phyloP scores from a whole-genome alignment of 352 stramenopile species.

The Phytophthora cryptogea region DNA sequence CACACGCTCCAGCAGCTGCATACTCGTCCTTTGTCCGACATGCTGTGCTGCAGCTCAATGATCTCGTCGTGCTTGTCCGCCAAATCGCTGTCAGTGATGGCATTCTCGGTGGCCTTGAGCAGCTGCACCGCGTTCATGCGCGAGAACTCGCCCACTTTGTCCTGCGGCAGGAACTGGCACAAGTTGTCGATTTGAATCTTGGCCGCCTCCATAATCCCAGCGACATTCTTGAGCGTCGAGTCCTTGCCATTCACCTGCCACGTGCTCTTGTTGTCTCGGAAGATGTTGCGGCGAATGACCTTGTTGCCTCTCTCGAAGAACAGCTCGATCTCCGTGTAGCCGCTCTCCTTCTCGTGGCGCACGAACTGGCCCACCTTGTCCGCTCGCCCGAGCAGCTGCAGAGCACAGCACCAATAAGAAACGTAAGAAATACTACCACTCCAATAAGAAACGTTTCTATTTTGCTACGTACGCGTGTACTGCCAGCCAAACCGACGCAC shows the following conservation, averaged over 20 bases:
- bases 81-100: constrained; percentile 77
- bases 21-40: constrained; percentile 73
- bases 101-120: constrained; percentile 78
- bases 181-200: constrained; percentile 98
- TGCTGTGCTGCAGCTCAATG: constrained; percentile 76
- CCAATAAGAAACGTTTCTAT: background rate
- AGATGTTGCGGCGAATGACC: constrained; percentile 92
- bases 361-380: constrained; percentile 94
- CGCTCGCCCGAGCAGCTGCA: constrained; percentile 91
- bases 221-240: constrained; percentile 70
- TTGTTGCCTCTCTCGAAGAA: constrained; percentile 76
- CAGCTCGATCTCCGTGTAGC: constrained; percentile 95
- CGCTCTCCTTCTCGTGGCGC: constrained; percentile 82
- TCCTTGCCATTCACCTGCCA: constrained; percentile 82
- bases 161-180: constrained; percentile 98
- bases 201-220: constrained; percentile 79
- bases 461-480: constrained; percentile 78
- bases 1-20: constrained; percentile 1
- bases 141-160: constrained; percentile 94
- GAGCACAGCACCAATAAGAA: background rate
- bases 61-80: constrained; percentile 76
- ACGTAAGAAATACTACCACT: background rate
- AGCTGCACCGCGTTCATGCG: constrained; percentile 82
- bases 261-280: constrained; percentile 86
- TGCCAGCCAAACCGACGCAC: constrained; percentile 95